phyloP scores from a whole-genome alignment of 2,329 filamentous ascomycete genomes.

The Paramyrothecium sp. region DNA sequence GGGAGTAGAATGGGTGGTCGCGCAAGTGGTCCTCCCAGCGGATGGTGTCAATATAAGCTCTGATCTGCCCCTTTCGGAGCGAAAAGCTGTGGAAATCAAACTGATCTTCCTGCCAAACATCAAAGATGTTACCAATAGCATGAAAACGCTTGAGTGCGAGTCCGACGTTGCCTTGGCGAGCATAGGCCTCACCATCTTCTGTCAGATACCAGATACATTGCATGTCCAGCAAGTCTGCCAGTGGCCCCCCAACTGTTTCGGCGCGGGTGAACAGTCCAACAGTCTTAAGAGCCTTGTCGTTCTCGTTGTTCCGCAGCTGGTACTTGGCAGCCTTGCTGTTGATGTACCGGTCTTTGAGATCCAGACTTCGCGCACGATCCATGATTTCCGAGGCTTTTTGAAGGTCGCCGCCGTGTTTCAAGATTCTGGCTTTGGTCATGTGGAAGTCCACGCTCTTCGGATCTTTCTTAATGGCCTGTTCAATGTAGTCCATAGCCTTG shows the following conservation, averaged over 20 bases:
- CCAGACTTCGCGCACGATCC: slow-evolving; percentile 81
- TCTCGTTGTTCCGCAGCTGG: slow-evolving; percentile 88
- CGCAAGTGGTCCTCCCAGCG: slow-evolving; percentile 91
- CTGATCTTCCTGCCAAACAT: slow-evolving; percentile 97
- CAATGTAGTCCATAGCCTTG: slow-evolving; percentile 79
- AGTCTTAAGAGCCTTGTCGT: slow-evolving; percentile 79
- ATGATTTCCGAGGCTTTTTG: slow-evolving; percentile 81
- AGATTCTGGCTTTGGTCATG: slow-evolving; percentile 93
- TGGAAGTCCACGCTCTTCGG: slow-evolving; percentile 85
- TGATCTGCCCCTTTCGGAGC: slow-evolving; percentile 91
- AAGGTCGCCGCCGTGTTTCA: slow-evolving; percentile 83
- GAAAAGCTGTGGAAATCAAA: slow-evolving; percentile 99
- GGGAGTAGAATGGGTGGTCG: slow-evolving; percentile 89
- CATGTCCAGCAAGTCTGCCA: slow-evolving; percentile 95
- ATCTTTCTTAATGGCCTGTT: slow-evolving; percentile 77
- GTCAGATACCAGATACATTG: slow-evolving; percentile 97
- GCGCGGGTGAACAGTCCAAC: slow-evolving; percentile 94
- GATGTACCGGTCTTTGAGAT: slow-evolving; percentile 92
- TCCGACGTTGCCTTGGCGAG: slow-evolving; percentile 77
- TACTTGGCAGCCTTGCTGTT: slow-evolving; percentile 99
- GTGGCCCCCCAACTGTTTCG: slow-evolving; percentile 81
- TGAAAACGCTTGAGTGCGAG: slow-evolving; percentile 92
- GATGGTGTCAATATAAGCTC: slow-evolving; percentile 94
- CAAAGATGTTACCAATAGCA: slow-evolving; percentile 86
- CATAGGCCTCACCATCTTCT: slow-evolving; percentile 88